Conservation (phyloP, 2,329 filamentous ascomycete genomes). For the Paraphoma chrysanthemicola region DNA sequence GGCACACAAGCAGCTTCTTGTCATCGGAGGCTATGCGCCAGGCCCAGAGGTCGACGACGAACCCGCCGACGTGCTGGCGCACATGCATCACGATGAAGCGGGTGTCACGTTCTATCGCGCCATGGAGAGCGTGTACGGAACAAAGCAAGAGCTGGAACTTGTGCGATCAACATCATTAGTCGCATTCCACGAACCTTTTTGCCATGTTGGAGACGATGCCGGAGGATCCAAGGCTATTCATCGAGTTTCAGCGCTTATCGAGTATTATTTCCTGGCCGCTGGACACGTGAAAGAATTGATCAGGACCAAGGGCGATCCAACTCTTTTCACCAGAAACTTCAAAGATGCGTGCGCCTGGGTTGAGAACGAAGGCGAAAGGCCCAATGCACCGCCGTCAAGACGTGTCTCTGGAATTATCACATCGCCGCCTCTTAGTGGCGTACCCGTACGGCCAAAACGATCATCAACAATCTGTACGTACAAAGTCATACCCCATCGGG, state of each 20-base stretch:
- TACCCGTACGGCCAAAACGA: constrained; percentile 64
- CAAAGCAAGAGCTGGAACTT: constrained; percentile 25
- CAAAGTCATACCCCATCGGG: constrained; percentile 1
- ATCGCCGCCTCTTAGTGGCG: constrained; percentile 15
- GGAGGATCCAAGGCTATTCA: constrained; percentile 35
- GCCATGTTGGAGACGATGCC: constrained; percentile 33
- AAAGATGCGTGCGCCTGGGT: constrained; percentile 36
- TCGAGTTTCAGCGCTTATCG: constrained; percentile 33
- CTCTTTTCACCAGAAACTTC: constrained; percentile 39
- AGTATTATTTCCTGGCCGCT: constrained; percentile 35
- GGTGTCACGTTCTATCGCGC: constrained; percentile 38
- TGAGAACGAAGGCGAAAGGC: constrained; percentile 31
- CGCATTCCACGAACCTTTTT: constrained; percentile 35
- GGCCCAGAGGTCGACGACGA: constrained; percentile 30
- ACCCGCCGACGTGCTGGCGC: constrained; percentile 30
- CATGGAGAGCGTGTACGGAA: constrained; percentile 18
- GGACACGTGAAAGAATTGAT: constrained; percentile 33
- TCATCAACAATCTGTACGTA: constrained; percentile 71
- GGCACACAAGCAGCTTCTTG: constrained; percentile 35
- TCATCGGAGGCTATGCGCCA: constrained; percentile 38
- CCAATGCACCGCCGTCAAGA: constrained; percentile 17
- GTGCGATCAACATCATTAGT: constrained; percentile 37
- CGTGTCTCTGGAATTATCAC: constrained; percentile 25
- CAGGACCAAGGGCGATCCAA: constrained; percentile 30
- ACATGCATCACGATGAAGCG: constrained; percentile 35